Evolutionary conservation across 208 protist genomes (phyloP).

Genomic region (Wallacemonas sp.): DNA sequence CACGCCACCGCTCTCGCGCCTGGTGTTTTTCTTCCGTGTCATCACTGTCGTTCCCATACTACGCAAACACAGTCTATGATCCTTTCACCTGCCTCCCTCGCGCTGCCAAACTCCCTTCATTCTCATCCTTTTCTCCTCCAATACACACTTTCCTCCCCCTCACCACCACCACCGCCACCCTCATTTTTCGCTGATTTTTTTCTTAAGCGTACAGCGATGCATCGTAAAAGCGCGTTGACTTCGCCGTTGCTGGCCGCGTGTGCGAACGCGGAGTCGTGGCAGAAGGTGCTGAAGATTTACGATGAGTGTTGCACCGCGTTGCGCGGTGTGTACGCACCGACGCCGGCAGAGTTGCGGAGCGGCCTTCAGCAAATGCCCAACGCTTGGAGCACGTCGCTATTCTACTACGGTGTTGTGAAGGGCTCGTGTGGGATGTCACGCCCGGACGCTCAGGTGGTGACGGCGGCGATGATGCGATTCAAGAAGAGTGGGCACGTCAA

Average conservation of each 20-base stretch:
- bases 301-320: constrained; percentile 37
- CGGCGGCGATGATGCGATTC: constrained; percentile 49
- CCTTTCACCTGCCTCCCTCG: too few relatives aligned
- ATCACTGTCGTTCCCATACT: too few relatives aligned
- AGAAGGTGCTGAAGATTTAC: constrained; percentile 65
- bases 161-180: too few relatives aligned
- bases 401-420: constrained; percentile 85
- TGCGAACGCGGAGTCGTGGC: constrained; percentile 56
- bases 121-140: too few relatives aligned
- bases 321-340: constrained; percentile 59
- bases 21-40: too few relatives aligned
- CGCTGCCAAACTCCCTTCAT: too few relatives aligned
- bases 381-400: constrained; percentile 59
- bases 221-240: not conserved
- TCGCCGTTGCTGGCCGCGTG: constrained; percentile 72
- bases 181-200: too few relatives aligned
- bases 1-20: too few relatives aligned
- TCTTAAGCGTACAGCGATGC: too few relatives aligned
- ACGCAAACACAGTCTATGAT: too few relatives aligned
- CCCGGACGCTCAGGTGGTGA: constrained; percentile 41
- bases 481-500: constrained; percentile 42
- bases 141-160: too few relatives aligned
- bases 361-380: constrained; percentile 70
- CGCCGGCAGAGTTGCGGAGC: constrained; percentile 53
- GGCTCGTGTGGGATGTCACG: constrained; percentile 23